A percentile compares a stretch with the other conserved stretches of the same genome.
Evolutionary conservation across 2,329 filamentous ascomycete genomes (phyloP).

Genomic region (Fusarium sp.): DNA sequence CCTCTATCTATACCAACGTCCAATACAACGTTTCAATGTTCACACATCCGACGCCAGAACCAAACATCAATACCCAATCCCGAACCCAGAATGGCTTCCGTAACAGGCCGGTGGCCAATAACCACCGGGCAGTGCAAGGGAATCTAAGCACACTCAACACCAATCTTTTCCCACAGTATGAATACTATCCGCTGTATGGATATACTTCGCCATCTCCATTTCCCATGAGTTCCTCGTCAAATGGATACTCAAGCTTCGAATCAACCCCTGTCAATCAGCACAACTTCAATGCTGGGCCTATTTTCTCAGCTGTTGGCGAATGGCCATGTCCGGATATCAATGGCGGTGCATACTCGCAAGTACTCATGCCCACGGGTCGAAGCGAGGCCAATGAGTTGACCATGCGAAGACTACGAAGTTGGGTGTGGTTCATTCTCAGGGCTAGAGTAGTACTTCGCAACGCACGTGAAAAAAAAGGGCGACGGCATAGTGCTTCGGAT

Average conservation of each 20-base stretch:
- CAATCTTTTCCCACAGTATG: conserved; percentile 12
- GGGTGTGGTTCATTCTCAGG: conserved; percentile 19
- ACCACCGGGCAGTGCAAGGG: conserved; percentile 14
- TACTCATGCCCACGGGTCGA: neutral
- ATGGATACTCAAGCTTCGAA: conserved; percentile 6
- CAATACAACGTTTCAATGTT: conserved; percentile 25
- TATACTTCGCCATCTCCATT: conserved; percentile 19
- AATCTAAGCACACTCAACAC: conserved; percentile 21
- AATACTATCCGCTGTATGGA: conserved; percentile 2
- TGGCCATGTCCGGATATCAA: neutral
- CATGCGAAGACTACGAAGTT: conserved; percentile 8
- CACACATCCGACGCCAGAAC: conserved; percentile 13
- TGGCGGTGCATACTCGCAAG: neutral
- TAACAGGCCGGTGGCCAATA: conserved; percentile 21
- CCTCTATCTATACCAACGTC: no score
- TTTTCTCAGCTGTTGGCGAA: neutral
- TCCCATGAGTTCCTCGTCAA: conserved; percentile 11
- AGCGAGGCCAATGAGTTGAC: conserved; percentile 8
- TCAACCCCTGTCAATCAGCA: neutral
- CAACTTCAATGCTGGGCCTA: conserved; percentile 3
- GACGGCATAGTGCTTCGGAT: conserved; percentile 9
- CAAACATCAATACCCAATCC: conserved; percentile 19
- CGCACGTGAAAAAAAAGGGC: conserved; percentile 9
- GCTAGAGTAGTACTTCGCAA: conserved; percentile 7
- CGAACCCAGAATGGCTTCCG: neutral